Evolutionary conservation across 306 rosid genomes (phyloP).

Genomic region (Cicer arietinum): DNA sequence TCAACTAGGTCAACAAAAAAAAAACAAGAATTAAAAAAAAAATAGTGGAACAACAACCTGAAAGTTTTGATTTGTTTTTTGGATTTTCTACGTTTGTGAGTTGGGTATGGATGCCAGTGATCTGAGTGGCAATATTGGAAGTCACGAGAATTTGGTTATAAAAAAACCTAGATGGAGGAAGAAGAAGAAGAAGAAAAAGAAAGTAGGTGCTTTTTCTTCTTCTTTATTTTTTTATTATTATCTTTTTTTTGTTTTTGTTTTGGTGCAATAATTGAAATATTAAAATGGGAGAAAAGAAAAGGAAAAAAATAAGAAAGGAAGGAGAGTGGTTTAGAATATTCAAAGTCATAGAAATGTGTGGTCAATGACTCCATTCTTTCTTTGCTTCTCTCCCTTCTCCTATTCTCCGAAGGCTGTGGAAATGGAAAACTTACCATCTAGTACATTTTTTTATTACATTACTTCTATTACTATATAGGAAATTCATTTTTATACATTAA

Average conservation of each 20-base stretch:
- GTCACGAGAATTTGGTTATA: conserved; percentile 40
- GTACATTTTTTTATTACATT: background rate
- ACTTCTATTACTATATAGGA: too few species aligned
- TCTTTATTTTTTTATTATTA: background rate
- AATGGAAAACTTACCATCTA: conserved; percentile 40
- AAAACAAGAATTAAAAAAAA: conserved; percentile 5
- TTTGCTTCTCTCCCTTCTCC: conserved; percentile 50
- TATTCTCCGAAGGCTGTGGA: conserved; percentile 50
- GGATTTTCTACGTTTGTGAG: conserved; percentile 15
- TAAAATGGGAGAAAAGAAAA: conserved; percentile 49
- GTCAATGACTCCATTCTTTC: conserved; percentile 64
- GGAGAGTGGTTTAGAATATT: conserved; percentile 71
- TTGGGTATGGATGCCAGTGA: conserved; percentile 52
- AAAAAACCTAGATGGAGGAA: conserved; percentile 50
- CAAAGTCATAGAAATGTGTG: conserved; percentile 63
- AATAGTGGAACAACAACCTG: conserved; percentile 38
- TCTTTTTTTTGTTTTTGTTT: background rate
- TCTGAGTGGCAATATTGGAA: conserved; percentile 49
- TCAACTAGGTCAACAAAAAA: conserved; percentile 47
- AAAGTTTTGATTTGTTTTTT: conserved; percentile 1
- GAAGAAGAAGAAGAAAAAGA: conserved; percentile 33
- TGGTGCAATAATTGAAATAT: conserved; percentile 18
- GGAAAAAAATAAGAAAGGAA: conserved; percentile 32
- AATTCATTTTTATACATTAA: too few species aligned
- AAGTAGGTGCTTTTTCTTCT: conserved; percentile 41